These are phyloP conservation scores for Dothideomycetidae sp. DNA, from an alignment of 2,329 filamentous ascomycete species.

Conservation along the genomic window DNA sequence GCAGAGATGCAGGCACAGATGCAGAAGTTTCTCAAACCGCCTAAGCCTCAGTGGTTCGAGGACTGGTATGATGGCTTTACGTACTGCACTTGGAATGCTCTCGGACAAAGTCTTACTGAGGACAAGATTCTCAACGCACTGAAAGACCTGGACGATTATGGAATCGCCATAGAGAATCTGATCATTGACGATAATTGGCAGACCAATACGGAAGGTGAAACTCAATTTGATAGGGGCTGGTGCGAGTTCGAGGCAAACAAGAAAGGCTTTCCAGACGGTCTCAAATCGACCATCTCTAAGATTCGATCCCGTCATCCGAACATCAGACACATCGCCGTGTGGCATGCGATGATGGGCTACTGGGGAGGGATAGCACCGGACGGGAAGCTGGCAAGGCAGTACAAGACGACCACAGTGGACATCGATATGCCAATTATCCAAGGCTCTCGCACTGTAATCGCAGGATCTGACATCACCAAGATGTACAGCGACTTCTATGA, in stretches of 20 bases:
- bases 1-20: conserved; percentile 33
- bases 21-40: conserved; percentile 32
- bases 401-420: conserved; percentile 53
- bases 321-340: conserved; percentile 76
- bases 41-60: conserved; percentile 55
- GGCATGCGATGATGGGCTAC: conserved; percentile 80
- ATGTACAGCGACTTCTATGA: conserved; percentile 88
- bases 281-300: conserved; percentile 54
- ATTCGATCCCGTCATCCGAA: conserved; percentile 55
- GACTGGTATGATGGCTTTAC: conserved; percentile 87
- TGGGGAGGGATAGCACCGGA: conserved; percentile 77
- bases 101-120: conserved; percentile 72
- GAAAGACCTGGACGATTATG: conserved; percentile 51
- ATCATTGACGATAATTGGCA: conserved; percentile 99
- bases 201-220: conserved; percentile 46
- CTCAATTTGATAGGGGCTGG: conserved; percentile 47
- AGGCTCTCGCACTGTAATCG: conserved; percentile 58
- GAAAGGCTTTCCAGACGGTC: conserved; percentile 61
- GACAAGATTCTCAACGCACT: conserved; percentile 65
- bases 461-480: conserved; percentile 54
- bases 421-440: conserved; percentile 44
- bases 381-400: conserved; percentile 59
- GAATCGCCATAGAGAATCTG: conserved; percentile 66
- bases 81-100: conserved; percentile 93
- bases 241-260: conserved; percentile 74